These are phyloP conservation scores for Carpinus viminea DNA, from an alignment of 306 rosid species.

Conservation along the genomic window DNA sequence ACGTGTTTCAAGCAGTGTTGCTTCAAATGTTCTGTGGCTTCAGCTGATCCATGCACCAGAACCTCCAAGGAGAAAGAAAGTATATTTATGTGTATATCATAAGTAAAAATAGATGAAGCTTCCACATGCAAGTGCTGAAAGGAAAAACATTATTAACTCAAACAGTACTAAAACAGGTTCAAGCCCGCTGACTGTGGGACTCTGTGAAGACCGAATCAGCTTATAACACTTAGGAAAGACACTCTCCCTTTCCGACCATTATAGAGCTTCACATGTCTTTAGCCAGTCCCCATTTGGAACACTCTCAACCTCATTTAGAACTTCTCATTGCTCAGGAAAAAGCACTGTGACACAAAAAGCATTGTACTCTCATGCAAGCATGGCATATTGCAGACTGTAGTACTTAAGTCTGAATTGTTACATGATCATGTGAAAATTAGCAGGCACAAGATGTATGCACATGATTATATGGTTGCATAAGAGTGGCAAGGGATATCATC, in stretches of 20 bases:
- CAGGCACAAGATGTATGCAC: background rate
- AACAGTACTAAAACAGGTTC: background rate
- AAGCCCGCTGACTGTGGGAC: background rate
- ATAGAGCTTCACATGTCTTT: background rate
- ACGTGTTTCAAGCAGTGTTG: conserved; percentile 81
- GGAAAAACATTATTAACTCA: background rate
- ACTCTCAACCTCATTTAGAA: background rate
- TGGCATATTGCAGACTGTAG: background rate
- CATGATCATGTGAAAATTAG: background rate
- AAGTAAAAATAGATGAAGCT: background rate
- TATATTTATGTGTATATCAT: background rate
- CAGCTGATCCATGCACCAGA: conserved; percentile 98
- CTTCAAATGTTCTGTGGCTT: conserved; percentile 97
- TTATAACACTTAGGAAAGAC: background rate
- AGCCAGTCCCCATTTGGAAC: background rate
- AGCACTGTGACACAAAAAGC: background rate
- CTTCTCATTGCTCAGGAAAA: background rate
- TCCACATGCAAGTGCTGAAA: conserved; percentile 6
- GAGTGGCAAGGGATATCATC: conserved; percentile 14
- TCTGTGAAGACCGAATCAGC: too few species aligned
- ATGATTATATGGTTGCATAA: conserved; percentile 11
- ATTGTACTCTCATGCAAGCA: background rate
- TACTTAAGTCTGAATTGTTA: background rate
- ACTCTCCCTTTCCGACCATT: background rate
- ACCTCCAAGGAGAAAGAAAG: conserved; percentile 48